Percentiles rank a stretch among this genome's conserved stretches.
Evolutionary conservation across 352 stramenopile genomes (phyloP).

Genomic region (Phytophthora capsici): DNA sequence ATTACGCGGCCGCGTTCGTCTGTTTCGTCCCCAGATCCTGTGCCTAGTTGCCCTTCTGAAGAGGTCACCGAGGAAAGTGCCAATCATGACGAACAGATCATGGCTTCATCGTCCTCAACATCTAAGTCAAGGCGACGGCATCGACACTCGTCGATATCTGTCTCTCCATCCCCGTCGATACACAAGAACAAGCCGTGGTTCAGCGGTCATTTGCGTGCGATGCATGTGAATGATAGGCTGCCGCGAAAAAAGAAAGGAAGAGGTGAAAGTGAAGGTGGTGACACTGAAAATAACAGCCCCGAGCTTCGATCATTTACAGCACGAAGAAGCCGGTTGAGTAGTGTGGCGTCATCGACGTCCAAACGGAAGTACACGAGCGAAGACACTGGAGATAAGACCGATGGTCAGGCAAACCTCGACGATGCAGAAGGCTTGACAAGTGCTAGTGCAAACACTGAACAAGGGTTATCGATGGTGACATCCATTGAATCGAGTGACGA

Average conservation of each 20-base stretch:
- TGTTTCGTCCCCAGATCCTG: slow-evolving; percentile 28
- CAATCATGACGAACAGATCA: slow-evolving; percentile 29
- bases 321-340: slow-evolving; percentile 27
- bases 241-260: slow-evolving; percentile 56
- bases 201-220: slow-evolving; percentile 70
- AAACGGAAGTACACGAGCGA: slow-evolving; percentile 34
- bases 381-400: slow-evolving; percentile 24
- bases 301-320: slow-evolving; percentile 19
- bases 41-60: slow-evolving; percentile 17
- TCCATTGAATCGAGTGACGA: slow-evolving; percentile 6
- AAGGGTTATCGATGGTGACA: slow-evolving; percentile 7
- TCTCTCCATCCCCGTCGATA: slow-evolving; percentile 26
- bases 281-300: slow-evolving; percentile 30
- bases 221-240: slow-evolving; percentile 70
- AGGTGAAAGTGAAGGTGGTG: slow-evolving; percentile 34
- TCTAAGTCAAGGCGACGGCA: slow-evolving; percentile 31
- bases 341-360: slow-evolving; percentile 21
- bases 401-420: slow-evolving; percentile 8
- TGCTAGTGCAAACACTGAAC: not conserved
- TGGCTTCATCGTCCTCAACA: slow-evolving; percentile 5
- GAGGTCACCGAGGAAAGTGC: slow-evolving; percentile 31
- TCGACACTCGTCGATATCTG: slow-evolving; percentile 36
- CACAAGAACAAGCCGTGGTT: slow-evolving; percentile 64
- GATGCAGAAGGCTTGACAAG: slow-evolving; percentile 9
- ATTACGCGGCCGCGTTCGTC: slow-evolving; percentile 25